phyloP scores from a whole-genome alignment of 352 stramenopile species.

The Plasmopara muralis region DNA sequence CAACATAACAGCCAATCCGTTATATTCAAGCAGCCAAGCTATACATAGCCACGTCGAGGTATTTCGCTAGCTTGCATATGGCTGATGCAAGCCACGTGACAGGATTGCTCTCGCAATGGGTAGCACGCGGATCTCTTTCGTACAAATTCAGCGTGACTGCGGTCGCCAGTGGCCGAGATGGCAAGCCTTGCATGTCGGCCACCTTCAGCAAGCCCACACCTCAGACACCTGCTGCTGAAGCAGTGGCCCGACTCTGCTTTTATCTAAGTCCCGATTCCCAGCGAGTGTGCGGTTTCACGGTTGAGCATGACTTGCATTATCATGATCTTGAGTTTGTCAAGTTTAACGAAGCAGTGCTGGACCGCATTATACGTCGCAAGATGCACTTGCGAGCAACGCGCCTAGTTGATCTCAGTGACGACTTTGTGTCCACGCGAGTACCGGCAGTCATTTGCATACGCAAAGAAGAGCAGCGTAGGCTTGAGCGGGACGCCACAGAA shows the following conservation, averaged over 20 bases:
- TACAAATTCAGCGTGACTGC: slow-evolving; percentile 55
- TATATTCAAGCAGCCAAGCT: background rate
- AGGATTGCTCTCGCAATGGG: slow-evolving; percentile 39
- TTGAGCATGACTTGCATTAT: slow-evolving; percentile 61
- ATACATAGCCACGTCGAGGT: slow-evolving; percentile 1
- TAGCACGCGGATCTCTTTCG: slow-evolving; percentile 29
- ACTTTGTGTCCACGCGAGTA: slow-evolving; percentile 54
- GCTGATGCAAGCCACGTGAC: slow-evolving; percentile 29
- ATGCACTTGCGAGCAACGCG: slow-evolving; percentile 32
- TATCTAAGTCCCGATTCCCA: slow-evolving; percentile 35
- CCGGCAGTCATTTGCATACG: slow-evolving; percentile 31
- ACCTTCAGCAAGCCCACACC: slow-evolving; percentile 62
- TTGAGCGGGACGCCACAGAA: slow-evolving; percentile 38
- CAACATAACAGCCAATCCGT: background rate
- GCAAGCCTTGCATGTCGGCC: slow-evolving; percentile 36
- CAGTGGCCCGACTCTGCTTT: slow-evolving; percentile 59
- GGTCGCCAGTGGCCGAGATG: slow-evolving; percentile 23
- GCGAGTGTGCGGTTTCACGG: slow-evolving; percentile 42
- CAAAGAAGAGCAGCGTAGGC: slow-evolving; percentile 32
- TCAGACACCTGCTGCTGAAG: slow-evolving; percentile 26
- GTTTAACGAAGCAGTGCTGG: slow-evolving; percentile 50
- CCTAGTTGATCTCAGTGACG: slow-evolving; percentile 47
- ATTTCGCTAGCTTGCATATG: slow-evolving; percentile 8
- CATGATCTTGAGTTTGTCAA: slow-evolving; percentile 34
- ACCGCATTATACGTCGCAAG: slow-evolving; percentile 55